Base-by-base conservation (phyloP, 371 early-diverging fungal species). In the Mortierella sp. region DNA sequence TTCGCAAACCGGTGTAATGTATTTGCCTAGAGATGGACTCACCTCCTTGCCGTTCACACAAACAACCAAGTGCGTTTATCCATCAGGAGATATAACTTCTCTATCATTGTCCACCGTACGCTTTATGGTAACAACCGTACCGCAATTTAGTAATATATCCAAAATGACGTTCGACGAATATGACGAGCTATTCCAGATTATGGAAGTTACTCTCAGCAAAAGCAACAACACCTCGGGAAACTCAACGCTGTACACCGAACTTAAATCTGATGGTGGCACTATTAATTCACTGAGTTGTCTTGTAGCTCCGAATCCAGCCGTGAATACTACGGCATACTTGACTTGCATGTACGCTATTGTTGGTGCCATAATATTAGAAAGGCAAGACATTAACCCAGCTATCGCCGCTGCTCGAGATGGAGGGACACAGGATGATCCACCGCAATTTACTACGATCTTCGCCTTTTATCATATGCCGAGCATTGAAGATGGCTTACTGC, bases 51-150 rank as follows among this genome's bases (percentile, higher is more conserved):
- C 65, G n/a, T n/a, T n/a, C n/a, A n/a, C n/a, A n/a, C n/a, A n/a
- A n/a, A n/a, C 28, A 52, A 65, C 52, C 6, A 65, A 65, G n/a
- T 65, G 65, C 40, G 53, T 65, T 10, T 38, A 7, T 22, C 53
- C 52, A 36, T 19, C 65, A 3, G 65, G 65, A 38, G 47, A 38
- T n/a, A 24, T 65, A 6, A 38, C 16, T 21, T 21, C 48, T 11
- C 2, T 53, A 10, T 19, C 65, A 13, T 8, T 52, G n/a, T 63
- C 64, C 0, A 8, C 19, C 2, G 19, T 52, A 9, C 22, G 36
- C 1, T 50, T 63, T n/a, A 33, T 50, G 21, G 4, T 38, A 15
- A 48, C 32, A 5, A 13, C 64, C 2, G 13, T 32, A 28, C 19
- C 48, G 5, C 32, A 21, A 21, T 63, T 63, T 21, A 32, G 36